These are phyloP conservation scores for Silene coronaria DNA, from an alignment of 179 eudicot genomes.

Conservation along the genomic window DNA sequence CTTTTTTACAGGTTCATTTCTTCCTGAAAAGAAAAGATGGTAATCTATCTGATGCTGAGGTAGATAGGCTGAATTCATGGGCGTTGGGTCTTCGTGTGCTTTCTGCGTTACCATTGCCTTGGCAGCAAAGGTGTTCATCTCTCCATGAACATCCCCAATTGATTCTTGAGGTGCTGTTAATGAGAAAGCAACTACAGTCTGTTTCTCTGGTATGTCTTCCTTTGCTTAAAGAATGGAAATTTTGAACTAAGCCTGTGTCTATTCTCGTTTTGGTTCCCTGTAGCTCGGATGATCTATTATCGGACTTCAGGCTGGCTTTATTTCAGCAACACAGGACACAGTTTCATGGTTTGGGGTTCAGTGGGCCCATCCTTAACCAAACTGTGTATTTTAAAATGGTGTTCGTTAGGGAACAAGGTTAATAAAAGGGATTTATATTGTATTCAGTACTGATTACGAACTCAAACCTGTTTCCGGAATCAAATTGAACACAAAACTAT, in stretches of 20 bases:
- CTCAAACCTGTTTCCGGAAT: too few species aligned
- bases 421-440: not conserved
- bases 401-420: not conserved
- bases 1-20: slow-evolving; percentile 71
- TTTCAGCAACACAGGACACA: not conserved
- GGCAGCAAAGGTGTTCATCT: slow-evolving; percentile 98
- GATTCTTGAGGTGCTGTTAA: slow-evolving; percentile 86
- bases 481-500: too few species aligned
- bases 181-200: slow-evolving; percentile 95
- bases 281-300: not conserved
- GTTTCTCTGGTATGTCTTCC: slow-evolving; percentile 67
- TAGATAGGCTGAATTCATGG: slow-evolving; percentile 87
- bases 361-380: not conserved
- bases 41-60: slow-evolving; percentile 77
- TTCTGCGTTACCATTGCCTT: slow-evolving; percentile 89
- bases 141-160: slow-evolving; percentile 94
- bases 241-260: slow-evolving; percentile 5
- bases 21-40: slow-evolving; percentile 91
- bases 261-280: not conserved
- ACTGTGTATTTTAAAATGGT: not conserved
- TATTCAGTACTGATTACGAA: too few species aligned
- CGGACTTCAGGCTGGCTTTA: not conserved
- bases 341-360: not conserved
- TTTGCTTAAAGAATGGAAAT: not conserved
- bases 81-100: slow-evolving; percentile 95